Evolutionary conservation across 345 rosid genomes (phyloP).

Genomic region (Boechera stricta): DNA sequence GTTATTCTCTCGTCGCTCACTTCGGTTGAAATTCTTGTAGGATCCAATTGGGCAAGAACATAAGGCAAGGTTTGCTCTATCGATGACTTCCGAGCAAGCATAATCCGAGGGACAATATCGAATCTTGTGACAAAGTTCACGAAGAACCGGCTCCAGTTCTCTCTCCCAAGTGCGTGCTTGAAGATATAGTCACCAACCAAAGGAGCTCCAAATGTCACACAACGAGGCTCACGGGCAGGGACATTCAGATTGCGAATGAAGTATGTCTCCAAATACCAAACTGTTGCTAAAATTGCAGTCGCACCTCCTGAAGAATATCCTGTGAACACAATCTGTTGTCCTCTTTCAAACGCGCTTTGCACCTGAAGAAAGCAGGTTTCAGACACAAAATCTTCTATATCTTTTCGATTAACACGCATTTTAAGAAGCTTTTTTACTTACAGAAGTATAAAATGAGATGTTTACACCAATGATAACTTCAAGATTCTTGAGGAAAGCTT

Average conservation of each 20-base stretch:
- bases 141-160: slow-evolving; percentile 69
- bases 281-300: slow-evolving; percentile 65
- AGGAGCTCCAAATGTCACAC: slow-evolving; percentile 91
- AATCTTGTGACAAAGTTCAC: slow-evolving; percentile 64
- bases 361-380: slow-evolving; percentile 55
- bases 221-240: slow-evolving; percentile 42
- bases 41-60: slow-evolving; percentile 45
- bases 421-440: slow-evolving; percentile 13
- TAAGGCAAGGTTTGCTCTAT: slow-evolving; percentile 38
- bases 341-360: slow-evolving; percentile 39
- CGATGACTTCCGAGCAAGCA: slow-evolving; percentile 60
- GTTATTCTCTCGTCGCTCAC: slow-evolving; percentile 17
- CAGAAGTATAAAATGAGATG: slow-evolving; percentile 6
- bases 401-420: not conserved
- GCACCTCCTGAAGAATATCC: slow-evolving; percentile 90
- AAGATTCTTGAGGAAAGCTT: slow-evolving; percentile 58
- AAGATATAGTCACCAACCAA: slow-evolving; percentile 64
- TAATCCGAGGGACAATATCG: slow-evolving; percentile 75
- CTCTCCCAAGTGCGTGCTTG: slow-evolving; percentile 71
- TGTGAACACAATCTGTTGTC: slow-evolving; percentile 66
- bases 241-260: not conserved
- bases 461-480: slow-evolving; percentile 15
- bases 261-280: slow-evolving; percentile 64
- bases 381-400: not conserved
- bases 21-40: not conserved